Evolutionary conservation across 306 rosid genomes (phyloP), one percentile per base, ranked within the genome.

Genomic region (Malus asiatica): DNA sequence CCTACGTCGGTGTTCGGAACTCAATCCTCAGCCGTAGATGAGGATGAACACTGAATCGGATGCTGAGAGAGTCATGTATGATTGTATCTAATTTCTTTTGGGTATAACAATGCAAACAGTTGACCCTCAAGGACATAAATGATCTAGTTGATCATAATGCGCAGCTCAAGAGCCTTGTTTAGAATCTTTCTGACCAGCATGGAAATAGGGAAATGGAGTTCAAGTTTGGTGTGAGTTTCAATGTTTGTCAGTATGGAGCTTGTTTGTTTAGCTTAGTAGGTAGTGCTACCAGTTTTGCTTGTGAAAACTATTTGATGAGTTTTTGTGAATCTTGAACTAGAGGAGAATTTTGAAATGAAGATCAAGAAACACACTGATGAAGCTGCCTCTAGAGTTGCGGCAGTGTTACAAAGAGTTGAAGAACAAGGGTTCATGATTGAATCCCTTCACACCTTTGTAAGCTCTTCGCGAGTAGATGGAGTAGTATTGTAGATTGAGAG

Each of bases 91-190:
- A 64, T n/a, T 15, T 40, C 44, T 70, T 68, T 52, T 79, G 78
- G 48, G 42, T 80, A 35, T 48, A 30, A 59, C 68, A 75, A 66
- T 82, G 77, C 42, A 42, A 33, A 73, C 90, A 92, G 99, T 80
- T 95, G 85, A 95, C 97, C 73, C 92, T 92, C 82, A 95, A 92
- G 93, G 99, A 92, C 80, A 95, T 95, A 58, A 90, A 88, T 83
- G 97, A 96, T 83, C 83, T 95, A 51, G 99, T 95, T 77, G 91
- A 90, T 90, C 97, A 92, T 86, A 95, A 92, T 82, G 90, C 67
- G 11, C 93, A 92, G 89, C 97, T 95, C 61, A 76, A 97, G 84
- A 88, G 93, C 74, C 93, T 92, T 68, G 97, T 85, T 23, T 96
- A 97, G 32, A 90, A 77, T 79, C 97, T 95, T 69, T 88, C 97